Conservation (phyloP, 2,329 filamentous ascomycete species). For the Arachnomyces sp. region DNA sequence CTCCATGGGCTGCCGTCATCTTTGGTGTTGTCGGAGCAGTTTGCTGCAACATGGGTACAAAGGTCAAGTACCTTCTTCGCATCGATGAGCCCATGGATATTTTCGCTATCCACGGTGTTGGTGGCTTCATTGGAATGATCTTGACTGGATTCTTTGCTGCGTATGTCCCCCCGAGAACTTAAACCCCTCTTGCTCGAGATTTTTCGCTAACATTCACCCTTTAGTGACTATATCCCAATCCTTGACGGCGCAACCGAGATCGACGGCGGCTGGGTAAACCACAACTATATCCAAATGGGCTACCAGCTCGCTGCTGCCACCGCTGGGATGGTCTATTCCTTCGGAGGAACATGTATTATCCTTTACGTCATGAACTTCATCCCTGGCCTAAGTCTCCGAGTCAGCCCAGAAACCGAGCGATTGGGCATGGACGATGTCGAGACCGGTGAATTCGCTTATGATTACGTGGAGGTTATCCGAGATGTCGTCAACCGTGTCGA, state of each 20-base stretch:
- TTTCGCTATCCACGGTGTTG: constrained; percentile 73
- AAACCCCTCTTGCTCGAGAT: neutral
- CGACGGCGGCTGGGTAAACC: constrained; percentile 71
- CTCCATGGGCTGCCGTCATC: constrained; percentile 72
- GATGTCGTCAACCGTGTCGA: constrained; percentile 50
- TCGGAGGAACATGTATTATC: constrained; percentile 67
- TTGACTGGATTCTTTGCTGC: constrained; percentile 75
- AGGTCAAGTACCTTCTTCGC: constrained; percentile 74
- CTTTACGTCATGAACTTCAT: constrained; percentile 72
- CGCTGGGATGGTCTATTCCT: constrained; percentile 68
- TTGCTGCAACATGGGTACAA: constrained; percentile 82
- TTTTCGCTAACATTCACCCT: constrained; percentile 3
- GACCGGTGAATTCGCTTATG: constrained; percentile 91
- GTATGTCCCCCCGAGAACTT: constrained; percentile 30
- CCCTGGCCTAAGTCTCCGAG: constrained; percentile 66
- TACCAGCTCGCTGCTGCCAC: constrained; percentile 79
- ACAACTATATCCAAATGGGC: constrained; percentile 72
- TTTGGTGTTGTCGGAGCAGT: constrained; percentile 68
- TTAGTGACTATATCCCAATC: constrained; percentile 66
- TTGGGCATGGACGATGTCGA: constrained; percentile 82
- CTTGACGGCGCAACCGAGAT: constrained; percentile 64
- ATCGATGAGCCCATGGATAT: constrained; percentile 85
- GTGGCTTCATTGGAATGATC: constrained; percentile 70
- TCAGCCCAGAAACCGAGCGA: constrained; percentile 68
- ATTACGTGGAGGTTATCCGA: constrained; percentile 76